Conservation (phyloP, 345 rosid species). For the Carallia pectinifolia region DNA sequence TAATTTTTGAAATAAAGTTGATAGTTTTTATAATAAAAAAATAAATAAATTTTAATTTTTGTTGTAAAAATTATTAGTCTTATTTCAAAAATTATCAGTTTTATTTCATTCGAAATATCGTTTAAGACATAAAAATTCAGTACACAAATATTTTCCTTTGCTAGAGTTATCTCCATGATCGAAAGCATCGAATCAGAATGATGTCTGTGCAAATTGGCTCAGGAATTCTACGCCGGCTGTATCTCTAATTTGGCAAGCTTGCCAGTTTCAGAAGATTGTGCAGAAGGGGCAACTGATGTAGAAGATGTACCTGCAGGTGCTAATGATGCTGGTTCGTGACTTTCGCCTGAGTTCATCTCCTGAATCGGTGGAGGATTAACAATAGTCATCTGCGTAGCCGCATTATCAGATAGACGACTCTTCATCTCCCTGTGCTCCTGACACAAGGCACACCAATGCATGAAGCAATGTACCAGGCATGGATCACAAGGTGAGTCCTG, state of each 20-base stretch:
- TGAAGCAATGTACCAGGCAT: constrained; percentile 75
- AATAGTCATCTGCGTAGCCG: constrained; percentile 36
- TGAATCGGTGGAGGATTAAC: constrained; percentile 79
- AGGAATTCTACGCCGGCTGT: constrained; percentile 45
- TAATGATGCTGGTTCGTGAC: constrained; percentile 21
- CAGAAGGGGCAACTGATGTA: background rate
- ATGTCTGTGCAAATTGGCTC: background rate
- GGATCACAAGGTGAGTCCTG: constrained; percentile 86
- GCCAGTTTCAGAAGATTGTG: constrained; percentile 42
- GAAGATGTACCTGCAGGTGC: background rate
- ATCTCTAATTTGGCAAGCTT: constrained; percentile 43
- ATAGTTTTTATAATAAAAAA: too few relatives aligned
- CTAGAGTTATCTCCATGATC: too few relatives aligned
- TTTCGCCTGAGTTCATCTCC: constrained; percentile 56
- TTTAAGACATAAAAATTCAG: too few relatives aligned
- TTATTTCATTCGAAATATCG: too few relatives aligned
- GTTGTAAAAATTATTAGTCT: too few relatives aligned
- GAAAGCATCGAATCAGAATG: background rate
- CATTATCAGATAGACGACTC: constrained; percentile 64
- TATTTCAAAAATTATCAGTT: too few relatives aligned
- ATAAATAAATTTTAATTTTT: too few relatives aligned
- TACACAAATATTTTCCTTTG: too few relatives aligned
- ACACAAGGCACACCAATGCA: constrained; percentile 93
- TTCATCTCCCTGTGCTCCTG: constrained; percentile 92
- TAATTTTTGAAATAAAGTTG: too few relatives aligned